Evolutionary conservation across 1,284 basidiomycete genomes (phyloP), one percentile per base, ranked within the genome.

Genomic region (Lignosus rhinocerotis): DNA sequence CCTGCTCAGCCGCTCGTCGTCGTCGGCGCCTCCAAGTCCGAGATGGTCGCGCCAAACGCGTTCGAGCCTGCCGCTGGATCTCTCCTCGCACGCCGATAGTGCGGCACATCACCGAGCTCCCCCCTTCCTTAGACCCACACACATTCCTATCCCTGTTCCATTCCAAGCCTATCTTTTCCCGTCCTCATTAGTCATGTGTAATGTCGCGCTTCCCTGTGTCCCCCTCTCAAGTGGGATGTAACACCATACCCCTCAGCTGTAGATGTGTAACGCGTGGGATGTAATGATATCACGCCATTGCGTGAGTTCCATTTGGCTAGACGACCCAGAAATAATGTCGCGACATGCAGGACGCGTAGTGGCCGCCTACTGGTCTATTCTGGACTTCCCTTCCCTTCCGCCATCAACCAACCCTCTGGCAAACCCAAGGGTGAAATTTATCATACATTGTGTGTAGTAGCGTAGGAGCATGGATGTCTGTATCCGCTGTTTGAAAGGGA

Each of bases 61-160:
- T 90, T 90, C 65, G 85, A 86, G 62, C 86, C 86, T 16, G 51
- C 62, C 31, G 59, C 62, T 17, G 88, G 88, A 25, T 90, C 88
- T 12, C 78, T 90, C 36, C 73, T 90, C 44, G 79, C 78, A 32
- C 78, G 81, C 19, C 61, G 55, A 46, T 60, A 52, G 57, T 8
- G 31, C 46, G 16, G 46, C 19, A 3, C 3, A 14, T 43, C 32
- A 7, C 9, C 51, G n/a, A 41, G 44, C 39, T 33, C 19, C 33
- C 53, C 17, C 32, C 47, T 36, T 58, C 45, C 25, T 36, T 49
- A 39, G 17, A 39, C 14, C 10, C 48, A 32, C 34, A 9, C 36
- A 12, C 36, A 49, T 49, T 25, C 33, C 47, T 21, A 36, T 21
- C 2, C 10, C 48, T n/a, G 25, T 25, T 25, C 25, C 25, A 25